phyloP scores from a whole-genome alignment of 805 yeast genomes.

The Candida chauliodis region DNA sequence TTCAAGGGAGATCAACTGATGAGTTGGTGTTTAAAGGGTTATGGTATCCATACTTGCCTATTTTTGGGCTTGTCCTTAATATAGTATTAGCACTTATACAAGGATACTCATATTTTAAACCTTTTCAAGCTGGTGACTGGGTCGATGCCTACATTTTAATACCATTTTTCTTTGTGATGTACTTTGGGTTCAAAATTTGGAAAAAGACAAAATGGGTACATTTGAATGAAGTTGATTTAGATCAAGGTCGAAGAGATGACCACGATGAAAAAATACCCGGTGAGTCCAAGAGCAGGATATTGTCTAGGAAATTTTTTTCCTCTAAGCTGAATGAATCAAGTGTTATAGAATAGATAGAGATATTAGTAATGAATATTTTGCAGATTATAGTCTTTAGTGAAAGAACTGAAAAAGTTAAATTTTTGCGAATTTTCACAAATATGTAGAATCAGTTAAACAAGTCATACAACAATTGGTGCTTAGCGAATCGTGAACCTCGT shows the following conservation, averaged over 20 bases:
- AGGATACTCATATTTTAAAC: constrained; percentile 63
- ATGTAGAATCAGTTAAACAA: no score
- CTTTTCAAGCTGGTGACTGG: constrained; percentile 45
- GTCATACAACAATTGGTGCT: no score
- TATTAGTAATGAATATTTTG: no score
- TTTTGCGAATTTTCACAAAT: no score
- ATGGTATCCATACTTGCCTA: constrained; percentile 50
- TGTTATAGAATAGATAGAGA: no score
- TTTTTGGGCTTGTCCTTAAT: constrained; percentile 47
- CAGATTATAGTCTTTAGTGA: no score
- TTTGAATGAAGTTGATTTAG: constrained; percentile 45
- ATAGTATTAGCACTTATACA: constrained; percentile 55
- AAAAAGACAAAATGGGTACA: constrained; percentile 41
- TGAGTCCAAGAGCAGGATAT: not conserved
- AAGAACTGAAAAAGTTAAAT: no score
- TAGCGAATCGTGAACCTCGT: no score
- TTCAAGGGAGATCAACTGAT: constrained; percentile 32
- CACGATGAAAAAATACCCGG: constrained; percentile 10
- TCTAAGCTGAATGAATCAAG: not conserved
- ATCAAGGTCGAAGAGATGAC: constrained; percentile 48
- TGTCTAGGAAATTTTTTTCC: not conserved
- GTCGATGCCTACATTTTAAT: constrained; percentile 61
- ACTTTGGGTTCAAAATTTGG: constrained; percentile 33
- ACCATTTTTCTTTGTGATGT: constrained; percentile 51
- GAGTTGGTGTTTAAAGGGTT: constrained; percentile 35